Conservation (phyloP, 2,329 filamentous ascomycete genomes). For the Cercospora canescens region DNA sequence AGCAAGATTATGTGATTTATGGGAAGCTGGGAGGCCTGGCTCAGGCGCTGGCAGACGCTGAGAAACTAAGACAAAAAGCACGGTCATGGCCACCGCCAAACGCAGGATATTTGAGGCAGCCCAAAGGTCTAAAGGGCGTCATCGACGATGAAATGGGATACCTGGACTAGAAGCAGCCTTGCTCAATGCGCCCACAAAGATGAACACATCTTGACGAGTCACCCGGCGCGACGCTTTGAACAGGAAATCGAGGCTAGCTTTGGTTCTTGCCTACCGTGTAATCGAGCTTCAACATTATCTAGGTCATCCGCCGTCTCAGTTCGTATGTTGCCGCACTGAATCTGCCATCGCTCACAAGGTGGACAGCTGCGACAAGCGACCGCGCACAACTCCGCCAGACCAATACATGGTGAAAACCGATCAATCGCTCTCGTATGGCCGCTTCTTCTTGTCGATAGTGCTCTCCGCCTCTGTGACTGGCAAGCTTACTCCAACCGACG, state of each 20-base stretch:
- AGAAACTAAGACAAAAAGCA: conserved; percentile 45
- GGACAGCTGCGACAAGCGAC: not conserved
- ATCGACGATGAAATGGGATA: conserved; percentile 60
- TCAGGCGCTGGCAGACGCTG: conserved; percentile 50
- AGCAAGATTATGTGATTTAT: conserved; percentile 74
- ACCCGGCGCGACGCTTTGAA: not conserved
- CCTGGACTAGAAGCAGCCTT: conserved; percentile 44
- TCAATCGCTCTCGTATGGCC: not conserved
- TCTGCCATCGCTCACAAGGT: too few relatives aligned
- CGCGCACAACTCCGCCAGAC: not conserved
- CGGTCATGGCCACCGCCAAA: conserved; percentile 54
- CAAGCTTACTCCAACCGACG: not conserved
- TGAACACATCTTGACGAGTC: not conserved
- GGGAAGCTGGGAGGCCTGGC: conserved; percentile 61
- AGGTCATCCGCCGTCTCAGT: not conserved
- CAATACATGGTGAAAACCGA: not conserved
- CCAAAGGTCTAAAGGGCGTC: conserved; percentile 49
- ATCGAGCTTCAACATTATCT: not conserved
- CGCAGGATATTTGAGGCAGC: conserved; percentile 44
- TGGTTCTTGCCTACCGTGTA: not conserved
- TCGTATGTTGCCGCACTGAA: too few relatives aligned
- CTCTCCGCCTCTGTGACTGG: not conserved
- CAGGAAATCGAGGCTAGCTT: not conserved
- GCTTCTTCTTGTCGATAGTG: not conserved
- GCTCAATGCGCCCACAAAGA: not conserved